Base-by-base conservation (phyloP, 495 filamentous ascomycete genomes). In the Collariella sp. region DNA sequence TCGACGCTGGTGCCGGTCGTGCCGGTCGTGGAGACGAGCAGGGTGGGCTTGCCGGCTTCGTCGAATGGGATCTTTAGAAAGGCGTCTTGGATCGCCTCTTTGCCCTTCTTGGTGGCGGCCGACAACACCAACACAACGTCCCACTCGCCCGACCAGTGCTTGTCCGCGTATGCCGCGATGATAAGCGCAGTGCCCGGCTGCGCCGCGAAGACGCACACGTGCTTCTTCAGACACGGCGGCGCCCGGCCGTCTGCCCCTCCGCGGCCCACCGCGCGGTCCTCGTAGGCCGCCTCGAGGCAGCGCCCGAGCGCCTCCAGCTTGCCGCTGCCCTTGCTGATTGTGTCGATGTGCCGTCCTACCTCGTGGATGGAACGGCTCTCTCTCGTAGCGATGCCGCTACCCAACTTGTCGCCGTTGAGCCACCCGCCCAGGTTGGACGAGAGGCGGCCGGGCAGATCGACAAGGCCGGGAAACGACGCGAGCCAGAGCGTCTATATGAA, bases 131-230 rank as follows among this genome's bases (percentile, higher is more conserved):
- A 1, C 2, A 43, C 40, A 22, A 23, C 40, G 2, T 43, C 40
- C 40, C 40, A 43, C 40, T 43, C n/a, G n/a, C n/a, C n/a, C n/a
- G n/a, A n/a, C n/a, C n/a, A n/a, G n/a, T n/a, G n/a, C n/a, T n/a
- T n/a, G n/a, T n/a, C n/a, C n/a, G n/a, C n/a, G n/a, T n/a, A n/a
- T n/a, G n/a, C n/a, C n/a, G n/a, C n/a, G n/a, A n/a, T n/a, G n/a
- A n/a, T n/a, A n/a, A n/a, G n/a, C n/a, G n/a, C n/a, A n/a, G n/a
- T n/a, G n/a, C n/a, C n/a, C n/a, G n/a, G n/a, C n/a, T n/a, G n/a
- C n/a, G n/a, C n/a, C n/a, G n/a, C n/a, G n/a, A n/a, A n/a, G 46
- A 56, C 53, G 35, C 39, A 47, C 1, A 16, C 53, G 19, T 56
- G 53, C 53, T 50, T 56, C 53, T 50, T 56, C 16, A 56, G 53